Conservation (phyloP, 371 early-diverging fungal genomes). For the Mortierella sp. region DNA sequence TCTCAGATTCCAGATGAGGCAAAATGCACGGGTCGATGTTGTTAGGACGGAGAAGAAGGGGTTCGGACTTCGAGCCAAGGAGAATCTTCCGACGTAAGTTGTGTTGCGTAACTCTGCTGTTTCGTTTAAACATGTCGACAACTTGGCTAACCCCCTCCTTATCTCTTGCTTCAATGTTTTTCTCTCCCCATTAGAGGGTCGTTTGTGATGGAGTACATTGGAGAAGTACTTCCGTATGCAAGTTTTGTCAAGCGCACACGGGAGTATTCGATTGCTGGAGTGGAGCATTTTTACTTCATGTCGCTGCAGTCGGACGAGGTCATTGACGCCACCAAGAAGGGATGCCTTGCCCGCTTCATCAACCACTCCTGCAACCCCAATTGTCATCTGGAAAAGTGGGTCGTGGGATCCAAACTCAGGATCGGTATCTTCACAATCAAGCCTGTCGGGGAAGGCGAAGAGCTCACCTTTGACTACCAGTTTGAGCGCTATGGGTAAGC, state of each 20-base stretch:
- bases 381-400: constrained; percentile 91
- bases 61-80: constrained; percentile 87
- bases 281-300: constrained; percentile 98
- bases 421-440: constrained; percentile 88
- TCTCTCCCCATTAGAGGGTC: constrained; percentile 47
- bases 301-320: constrained; percentile 91
- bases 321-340: constrained; percentile 91
- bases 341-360: constrained; percentile 92
- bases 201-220: constrained; percentile 97
- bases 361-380: constrained; percentile 97
- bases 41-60: constrained; percentile 93
- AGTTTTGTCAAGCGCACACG: constrained; percentile 87
- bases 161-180: background rate
- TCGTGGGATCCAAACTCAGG: constrained; percentile 81
- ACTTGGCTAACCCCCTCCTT: background rate
- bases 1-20: constrained; percentile 82
- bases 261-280: constrained; percentile 84
- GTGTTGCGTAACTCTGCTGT: background rate
- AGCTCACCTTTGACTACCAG: constrained; percentile 95
- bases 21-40: constrained; percentile 90
- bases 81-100: constrained; percentile 72
- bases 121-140: background rate
- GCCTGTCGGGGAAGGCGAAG: constrained; percentile 80
- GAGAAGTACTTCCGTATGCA: constrained; percentile 89
- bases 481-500: constrained; percentile 84